Base-by-base conservation (phyloP, 768 basidiomycete species). In the Serendipita sp. region DNA sequence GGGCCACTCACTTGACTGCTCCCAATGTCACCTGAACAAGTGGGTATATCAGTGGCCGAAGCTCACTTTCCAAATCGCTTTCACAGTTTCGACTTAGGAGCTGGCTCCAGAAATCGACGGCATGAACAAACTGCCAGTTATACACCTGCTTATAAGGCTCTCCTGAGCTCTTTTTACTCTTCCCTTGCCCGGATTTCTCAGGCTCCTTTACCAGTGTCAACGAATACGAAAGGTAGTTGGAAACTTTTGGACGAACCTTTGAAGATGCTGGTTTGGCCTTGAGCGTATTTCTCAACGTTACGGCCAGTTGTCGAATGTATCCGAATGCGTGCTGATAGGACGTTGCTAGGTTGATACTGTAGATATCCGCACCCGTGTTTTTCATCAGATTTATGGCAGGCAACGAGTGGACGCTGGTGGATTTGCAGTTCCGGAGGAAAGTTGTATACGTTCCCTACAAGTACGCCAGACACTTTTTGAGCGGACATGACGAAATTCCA, bases 41-140 rank as follows among this genome's bases (percentile, higher is more conserved):
- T 7, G 96, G 96, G 73, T 95, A 98, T 64, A 98, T 87, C 62
- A 99, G 78, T n/a, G 89, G 81, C 71, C 85, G 81, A 65, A 98
- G 79, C 67, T 88, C 88, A 72, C 86, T 92, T 66, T 83, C 79
- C 2, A 78, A 76, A 69, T 85, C 77, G 34, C 77, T 76, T 70
- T 86, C 83, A 70, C 90, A 94, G 15, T 91, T 86, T 48, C 86
- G 79, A 24, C 86, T 87, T 8, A 99, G 80, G 8, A 97, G 92
- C 46, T 90, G 79, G 45, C 83, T 81, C 96, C 96, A 99, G 71
- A 98, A 98, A 77, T 99, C 96, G 68, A 99, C 78, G 66, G 85
- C 90, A 73, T 99, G 96, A 2, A 86, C 88, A 69, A 87, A 97
- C 76, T 97, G 96, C 96, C 96, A 99, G 75, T 97, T 99, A 76